Evolutionary conservation across 257 asterid species (phyloP), one percentile per base, ranked within the genome.

Genomic region (Nicotiana benthamiana): DNA sequence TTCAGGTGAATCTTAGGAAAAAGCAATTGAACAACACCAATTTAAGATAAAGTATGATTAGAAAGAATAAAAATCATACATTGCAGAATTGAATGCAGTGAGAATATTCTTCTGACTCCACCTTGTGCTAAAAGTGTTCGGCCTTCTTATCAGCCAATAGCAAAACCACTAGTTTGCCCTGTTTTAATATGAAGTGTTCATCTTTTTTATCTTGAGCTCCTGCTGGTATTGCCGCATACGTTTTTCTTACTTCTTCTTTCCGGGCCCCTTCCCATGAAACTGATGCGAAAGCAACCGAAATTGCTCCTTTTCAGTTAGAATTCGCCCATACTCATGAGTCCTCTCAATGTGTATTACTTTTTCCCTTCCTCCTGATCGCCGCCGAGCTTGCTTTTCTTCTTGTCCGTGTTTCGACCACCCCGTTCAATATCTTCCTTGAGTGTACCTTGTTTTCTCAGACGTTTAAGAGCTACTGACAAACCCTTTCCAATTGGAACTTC

Each of bases 361-460:
- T 34, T 84, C 79, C 76, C 93, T 59, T 88, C 91, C 10, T 84
- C 85, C n/a, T 66, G 52, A 67, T 48, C 75, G 11, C 86, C 91
- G 75, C 83, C 66, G 83, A 93, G 97, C 82, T 93, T 95, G 89
- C 91, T 91, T 86, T 91, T 93, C 64, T 91, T 93, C 93, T 93
- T 92, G 89, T 95, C 99, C 94, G 90, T 92, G 89, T 93, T 93
- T 85, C 97, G 92, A 81, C 98, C 97, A 82, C 98, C 98, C 94
- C 95, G 92, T 82, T 95, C 99, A 51, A 89, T 77, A 75, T 92
- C 89, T 87, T 95, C 99, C 88, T 92, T 93, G 18, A 95, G 91
- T 48, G 96, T 80, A 75, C 97, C 98, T 79, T 94, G 84, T 27
- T 91, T 93, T 89, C 93, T 91, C 86, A 94, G 82, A 65, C 90